Percentiles rank a stretch among this genome's conserved stretches.
Conservation (phyloP, 345 rosid species). For the Firmiana major region DNA sequence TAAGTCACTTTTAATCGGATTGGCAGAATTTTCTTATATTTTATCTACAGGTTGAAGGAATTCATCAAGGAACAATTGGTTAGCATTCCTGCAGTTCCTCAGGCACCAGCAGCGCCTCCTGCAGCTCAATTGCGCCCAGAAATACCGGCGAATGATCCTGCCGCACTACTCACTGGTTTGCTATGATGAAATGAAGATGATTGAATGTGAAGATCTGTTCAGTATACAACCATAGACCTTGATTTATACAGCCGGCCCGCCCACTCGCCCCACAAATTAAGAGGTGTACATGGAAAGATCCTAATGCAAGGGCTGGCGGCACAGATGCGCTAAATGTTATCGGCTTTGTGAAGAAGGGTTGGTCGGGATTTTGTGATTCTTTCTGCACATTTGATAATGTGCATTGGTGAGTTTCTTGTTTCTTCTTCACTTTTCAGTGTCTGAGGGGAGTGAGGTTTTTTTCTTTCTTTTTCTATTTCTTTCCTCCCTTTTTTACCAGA, state of each 20-base stretch:
- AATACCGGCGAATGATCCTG: conserved; percentile 63
- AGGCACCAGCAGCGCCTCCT: conserved; percentile 41
- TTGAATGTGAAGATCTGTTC: conserved; percentile 35
- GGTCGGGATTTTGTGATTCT: conserved; percentile 54
- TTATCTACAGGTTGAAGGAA: conserved; percentile 77
- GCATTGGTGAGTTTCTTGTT: conserved; percentile 37
- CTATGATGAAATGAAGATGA: conserved; percentile 35
- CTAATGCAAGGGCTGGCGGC: conserved; percentile 45
- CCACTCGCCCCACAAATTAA: conserved; percentile 21
- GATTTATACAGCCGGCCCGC: conserved; percentile 38
- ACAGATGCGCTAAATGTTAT: conserved; percentile 23
- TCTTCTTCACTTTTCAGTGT: not conserved
- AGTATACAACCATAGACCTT: conserved; percentile 27
- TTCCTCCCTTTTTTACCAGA: conserved; percentile 26
- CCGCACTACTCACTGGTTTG: conserved; percentile 83
- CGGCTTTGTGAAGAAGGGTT: conserved; percentile 22
- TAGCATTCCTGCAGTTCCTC: conserved; percentile 48
- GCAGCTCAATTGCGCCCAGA: conserved; percentile 46
- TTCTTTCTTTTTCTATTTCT: not conserved
- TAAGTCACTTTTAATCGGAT: not conserved
- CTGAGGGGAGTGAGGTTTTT: conserved; percentile 26
- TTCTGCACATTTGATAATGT: conserved; percentile 45
- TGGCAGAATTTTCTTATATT: conserved; percentile 15
- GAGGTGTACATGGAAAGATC: conserved; percentile 27
- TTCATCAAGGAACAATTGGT: conserved; percentile 84